Percentiles rank a stretch among this genome's conserved stretches.
Conservation (phyloP, 176 grass and related monocot species). For the Tillandsia leiboldiana region DNA sequence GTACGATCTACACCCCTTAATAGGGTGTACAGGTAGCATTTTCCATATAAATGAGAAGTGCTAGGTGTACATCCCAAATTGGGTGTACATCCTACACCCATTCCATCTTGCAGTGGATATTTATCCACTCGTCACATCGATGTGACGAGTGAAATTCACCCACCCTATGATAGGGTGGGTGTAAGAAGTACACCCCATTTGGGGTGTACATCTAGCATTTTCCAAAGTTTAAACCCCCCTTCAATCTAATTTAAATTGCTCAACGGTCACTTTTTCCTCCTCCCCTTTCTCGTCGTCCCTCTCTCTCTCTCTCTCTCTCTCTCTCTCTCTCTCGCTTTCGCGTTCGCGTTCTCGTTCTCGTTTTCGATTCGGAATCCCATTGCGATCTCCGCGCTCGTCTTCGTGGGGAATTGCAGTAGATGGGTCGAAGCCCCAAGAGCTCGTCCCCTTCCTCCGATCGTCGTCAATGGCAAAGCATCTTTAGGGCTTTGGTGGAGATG, state of each 20-base stretch:
- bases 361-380: not conserved
- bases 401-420: conserved; percentile 1
- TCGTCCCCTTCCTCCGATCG: not conserved
- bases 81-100: too few species aligned
- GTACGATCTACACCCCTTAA: too few species aligned
- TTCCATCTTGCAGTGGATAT: too few species aligned
- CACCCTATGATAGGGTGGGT: too few species aligned
- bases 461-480: conserved; percentile 23
- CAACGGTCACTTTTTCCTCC: conserved; percentile 3
- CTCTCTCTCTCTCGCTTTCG: not conserved
- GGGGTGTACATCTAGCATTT: too few species aligned
- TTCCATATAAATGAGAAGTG: too few species aligned
- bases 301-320: not conserved
- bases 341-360: not conserved
- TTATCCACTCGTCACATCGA: too few species aligned
- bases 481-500: conserved; percentile 20
- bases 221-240: not conserved
- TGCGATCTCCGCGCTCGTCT: not conserved
- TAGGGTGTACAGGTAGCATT: too few species aligned
- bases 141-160: too few species aligned
- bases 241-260: not conserved
- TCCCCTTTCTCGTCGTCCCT: not conserved
- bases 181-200: too few species aligned
- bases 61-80: too few species aligned
- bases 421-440: conserved; percentile 18